Percentiles rank a stretch among this genome's conserved stretches.
These are phyloP conservation scores for Phytopythium helicoides DNA, from an alignment of 352 stramenopile genomes.

Conservation along the genomic window DNA sequence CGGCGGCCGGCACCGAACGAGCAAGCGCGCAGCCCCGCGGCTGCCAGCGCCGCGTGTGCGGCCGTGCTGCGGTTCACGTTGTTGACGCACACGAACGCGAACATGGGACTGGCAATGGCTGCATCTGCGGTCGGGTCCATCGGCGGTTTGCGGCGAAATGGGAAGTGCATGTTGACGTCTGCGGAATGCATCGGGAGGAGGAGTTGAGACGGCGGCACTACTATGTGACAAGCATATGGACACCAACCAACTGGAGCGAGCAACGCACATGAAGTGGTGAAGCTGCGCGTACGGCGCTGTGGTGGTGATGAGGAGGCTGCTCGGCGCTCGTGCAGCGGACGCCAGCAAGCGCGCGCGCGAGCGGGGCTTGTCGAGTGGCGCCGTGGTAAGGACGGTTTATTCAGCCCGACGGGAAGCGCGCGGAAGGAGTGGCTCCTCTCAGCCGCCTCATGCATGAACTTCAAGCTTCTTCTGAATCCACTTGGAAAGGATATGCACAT, in stretches of 20 bases:
- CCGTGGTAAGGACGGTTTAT: too few species aligned
- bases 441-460: too few species aligned
- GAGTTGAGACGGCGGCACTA: slow-evolving; percentile 1
- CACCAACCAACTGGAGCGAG: too few species aligned
- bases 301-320: too few species aligned
- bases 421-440: too few species aligned
- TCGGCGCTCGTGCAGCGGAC: too few species aligned
- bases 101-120: slow-evolving; percentile 11
- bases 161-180: slow-evolving; percentile 15
- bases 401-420: too few species aligned
- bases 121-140: not conserved
- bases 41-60: slow-evolving; percentile 54
- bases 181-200: not conserved
- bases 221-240: slow-evolving; percentile 1
- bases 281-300: too few species aligned
- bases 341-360: too few species aligned
- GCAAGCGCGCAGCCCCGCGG: slow-evolving; percentile 58
- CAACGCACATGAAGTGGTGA: too few species aligned
- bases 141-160: slow-evolving; percentile 13
- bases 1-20: slow-evolving; percentile 64
- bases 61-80: slow-evolving; percentile 87
- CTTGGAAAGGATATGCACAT: too few species aligned
- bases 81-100: slow-evolving; percentile 85
- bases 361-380: too few species aligned
- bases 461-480: not conserved